These are phyloP conservation scores for Cyberlindnera suaveolens DNA, from an alignment of 805 yeast species.

Conservation along the genomic window DNA sequence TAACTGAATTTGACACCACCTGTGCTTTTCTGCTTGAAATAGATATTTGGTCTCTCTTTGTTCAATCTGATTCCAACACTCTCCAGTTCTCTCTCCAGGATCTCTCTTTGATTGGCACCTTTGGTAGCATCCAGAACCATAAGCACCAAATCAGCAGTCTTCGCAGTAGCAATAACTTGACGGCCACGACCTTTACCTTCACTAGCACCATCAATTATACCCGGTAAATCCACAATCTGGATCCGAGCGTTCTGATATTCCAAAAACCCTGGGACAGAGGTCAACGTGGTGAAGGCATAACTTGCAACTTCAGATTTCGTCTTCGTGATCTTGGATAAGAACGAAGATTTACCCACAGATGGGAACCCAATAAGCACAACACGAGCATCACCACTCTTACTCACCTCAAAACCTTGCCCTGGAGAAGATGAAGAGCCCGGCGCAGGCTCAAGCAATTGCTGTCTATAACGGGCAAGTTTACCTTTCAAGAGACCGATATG, in stretches of 20 bases:
- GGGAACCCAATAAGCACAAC: constrained; percentile 96
- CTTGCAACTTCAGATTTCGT: constrained; percentile 94
- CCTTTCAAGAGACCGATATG: constrained; percentile 93
- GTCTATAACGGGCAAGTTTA: constrained; percentile 85
- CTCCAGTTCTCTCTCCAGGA: constrained; percentile 84
- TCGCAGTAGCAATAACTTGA: constrained; percentile 93
- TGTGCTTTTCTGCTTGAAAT: constrained; percentile 70
- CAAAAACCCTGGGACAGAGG: constrained; percentile 93
- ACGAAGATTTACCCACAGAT: constrained; percentile 93
- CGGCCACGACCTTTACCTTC: constrained; percentile 98
- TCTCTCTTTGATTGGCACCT: constrained; percentile 80
- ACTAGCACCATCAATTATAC: constrained; percentile 93
- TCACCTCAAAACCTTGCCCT: constrained; percentile 87
- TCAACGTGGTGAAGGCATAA: constrained; percentile 91
- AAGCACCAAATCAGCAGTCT: constrained; percentile 86
- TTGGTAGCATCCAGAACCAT: constrained; percentile 97
- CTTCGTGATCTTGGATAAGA: constrained; percentile 82
- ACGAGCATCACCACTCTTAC: constrained; percentile 94
- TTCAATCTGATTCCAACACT: constrained; percentile 91
- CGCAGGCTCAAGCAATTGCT: constrained; percentile 87
- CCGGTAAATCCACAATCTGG: constrained; percentile 96
- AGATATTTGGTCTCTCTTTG: constrained; percentile 69
- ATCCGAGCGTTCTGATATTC: constrained; percentile 96
- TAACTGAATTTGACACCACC: constrained; percentile 89
- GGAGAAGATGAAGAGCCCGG: constrained; percentile 59